Percentiles rank a stretch among this genome's conserved stretches.
Conservation (phyloP, 306 rosid genomes). For the Pyrus bretschneideri region DNA sequence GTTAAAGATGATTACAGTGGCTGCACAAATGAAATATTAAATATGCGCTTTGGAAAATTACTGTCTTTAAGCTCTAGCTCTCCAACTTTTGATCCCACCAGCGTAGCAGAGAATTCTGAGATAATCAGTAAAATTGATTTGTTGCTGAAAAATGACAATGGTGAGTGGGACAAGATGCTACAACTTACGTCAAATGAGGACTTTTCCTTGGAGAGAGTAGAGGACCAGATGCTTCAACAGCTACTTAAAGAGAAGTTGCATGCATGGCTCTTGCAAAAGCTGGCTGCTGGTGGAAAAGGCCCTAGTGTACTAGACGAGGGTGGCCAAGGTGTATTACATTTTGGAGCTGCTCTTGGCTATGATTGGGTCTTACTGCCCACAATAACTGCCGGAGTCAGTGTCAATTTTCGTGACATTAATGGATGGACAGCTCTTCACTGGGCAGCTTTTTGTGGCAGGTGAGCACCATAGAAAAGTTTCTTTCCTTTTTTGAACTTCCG, state of each 20-base stretch:
- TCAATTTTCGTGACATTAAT: conserved; percentile 79
- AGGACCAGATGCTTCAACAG: conserved; percentile 58
- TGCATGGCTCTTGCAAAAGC: conserved; percentile 72
- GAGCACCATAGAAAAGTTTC: conserved; percentile 10
- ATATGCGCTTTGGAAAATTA: conserved; percentile 41
- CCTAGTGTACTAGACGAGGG: conserved; percentile 64
- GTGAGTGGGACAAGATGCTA: conserved; percentile 57
- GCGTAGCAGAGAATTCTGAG: conserved; percentile 35
- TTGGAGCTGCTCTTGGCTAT: conserved; percentile 84
- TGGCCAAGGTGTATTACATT: conserved; percentile 89
- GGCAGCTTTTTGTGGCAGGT: conserved; percentile 95
- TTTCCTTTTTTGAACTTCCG: neutral
- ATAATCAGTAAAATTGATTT: conserved; percentile 47
- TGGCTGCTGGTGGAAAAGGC: conserved; percentile 74
- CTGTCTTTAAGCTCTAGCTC: conserved; percentile 31
- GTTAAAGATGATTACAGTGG: conserved; percentile 19
- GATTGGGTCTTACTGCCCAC: conserved; percentile 84
- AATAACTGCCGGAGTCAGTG: conserved; percentile 62
- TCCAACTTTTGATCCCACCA: conserved; percentile 23
- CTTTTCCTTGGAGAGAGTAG: conserved; percentile 47
- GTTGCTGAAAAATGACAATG: conserved; percentile 44
- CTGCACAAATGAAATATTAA: conserved; percentile 28
- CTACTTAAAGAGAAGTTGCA: conserved; percentile 63
- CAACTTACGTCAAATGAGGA: conserved; percentile 36
- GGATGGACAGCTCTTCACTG: conserved; percentile 98